Evolutionary conservation across 1,139 yeast genomes (phyloP).

Genomic region (Candida labiduridarum): DNA sequence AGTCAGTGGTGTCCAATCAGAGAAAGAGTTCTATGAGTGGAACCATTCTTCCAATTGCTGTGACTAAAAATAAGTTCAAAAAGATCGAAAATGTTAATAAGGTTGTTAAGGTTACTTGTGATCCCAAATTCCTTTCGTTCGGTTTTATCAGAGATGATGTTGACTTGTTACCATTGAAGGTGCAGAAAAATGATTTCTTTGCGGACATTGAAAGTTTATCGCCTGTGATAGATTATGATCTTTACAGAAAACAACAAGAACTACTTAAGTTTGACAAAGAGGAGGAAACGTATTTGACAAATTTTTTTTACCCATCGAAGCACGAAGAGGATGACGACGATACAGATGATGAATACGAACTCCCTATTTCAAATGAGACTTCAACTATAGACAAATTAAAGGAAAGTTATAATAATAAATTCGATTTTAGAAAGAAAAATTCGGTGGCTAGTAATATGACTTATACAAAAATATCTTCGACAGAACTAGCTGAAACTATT

Average conservation of each 20-base stretch:
- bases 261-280: constrained; percentile 26
- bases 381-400: constrained; percentile 21
- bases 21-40: constrained; percentile 29
- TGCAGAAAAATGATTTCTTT: constrained; percentile 45
- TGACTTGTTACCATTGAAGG: constrained; percentile 52
- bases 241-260: constrained; percentile 39
- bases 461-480: constrained; percentile 19
- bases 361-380: neutral
- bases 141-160: constrained; percentile 68
- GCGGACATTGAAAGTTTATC: constrained; percentile 55
- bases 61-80: constrained; percentile 50
- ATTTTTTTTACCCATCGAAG: constrained; percentile 28
- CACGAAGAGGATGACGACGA: constrained; percentile 5
- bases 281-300: constrained; percentile 24
- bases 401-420: constrained; percentile 19
- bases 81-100: constrained; percentile 57
- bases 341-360: constrained; percentile 18
- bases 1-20: constrained; percentile 21
- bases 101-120: constrained; percentile 63
- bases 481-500: constrained; percentile 13
- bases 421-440: constrained; percentile 14
- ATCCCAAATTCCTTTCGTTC: constrained; percentile 67
- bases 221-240: constrained; percentile 32
- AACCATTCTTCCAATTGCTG: constrained; percentile 27
- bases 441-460: constrained; percentile 15